Conservation (phyloP, 2,329 filamentous ascomycete genomes). For the Dactylellina cionopaga region DNA sequence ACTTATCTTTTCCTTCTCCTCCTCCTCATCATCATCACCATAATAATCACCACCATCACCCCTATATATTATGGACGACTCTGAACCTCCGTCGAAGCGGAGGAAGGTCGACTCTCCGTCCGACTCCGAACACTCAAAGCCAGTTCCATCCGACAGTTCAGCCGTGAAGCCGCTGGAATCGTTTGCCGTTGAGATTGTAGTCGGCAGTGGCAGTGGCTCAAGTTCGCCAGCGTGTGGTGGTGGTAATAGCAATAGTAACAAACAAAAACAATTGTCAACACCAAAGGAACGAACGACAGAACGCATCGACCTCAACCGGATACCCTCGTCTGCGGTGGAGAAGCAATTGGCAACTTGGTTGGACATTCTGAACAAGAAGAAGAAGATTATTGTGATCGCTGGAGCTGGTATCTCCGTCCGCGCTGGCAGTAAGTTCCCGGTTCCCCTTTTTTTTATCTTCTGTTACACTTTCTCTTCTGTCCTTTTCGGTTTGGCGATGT, state of each 20-base stretch:
- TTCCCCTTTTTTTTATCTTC: slow-evolving; percentile 48
- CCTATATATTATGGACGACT: slow-evolving; percentile 66
- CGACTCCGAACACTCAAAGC: slow-evolving; percentile 7
- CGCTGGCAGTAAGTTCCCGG: slow-evolving; percentile 77
- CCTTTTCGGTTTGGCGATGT: slow-evolving; percentile 17
- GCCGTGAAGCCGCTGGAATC: slow-evolving; percentile 21
- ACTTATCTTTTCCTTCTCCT: slow-evolving; percentile 45
- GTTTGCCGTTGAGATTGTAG: slow-evolving; percentile 46
- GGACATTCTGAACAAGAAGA: slow-evolving; percentile 81
- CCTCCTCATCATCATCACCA: slow-evolving; percentile 34
- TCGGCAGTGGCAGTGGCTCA: slow-evolving; percentile 31
- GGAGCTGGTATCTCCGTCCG: slow-evolving; percentile 97
- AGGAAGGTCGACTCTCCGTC: slow-evolving; percentile 66
- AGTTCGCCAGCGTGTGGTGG: slow-evolving; percentile 14
- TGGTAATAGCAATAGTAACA: slow-evolving; percentile 19
- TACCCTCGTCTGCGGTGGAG: slow-evolving; percentile 66
- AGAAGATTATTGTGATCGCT: slow-evolving; percentile 96
- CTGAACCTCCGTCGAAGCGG: slow-evolving; percentile 79
- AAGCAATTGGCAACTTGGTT: slow-evolving; percentile 75
- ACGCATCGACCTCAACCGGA: slow-evolving; percentile 73
- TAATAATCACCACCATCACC: slow-evolving; percentile 23
- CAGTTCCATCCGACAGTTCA: neutral
- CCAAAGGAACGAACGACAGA: slow-evolving; percentile 72
- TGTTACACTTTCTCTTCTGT: slow-evolving; percentile 50
- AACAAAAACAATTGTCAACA: slow-evolving; percentile 44